These are phyloP conservation scores for Aspergillus carlsbadensis DNA, from an alignment of 495 filamentous ascomycete species.

Conservation along the genomic window DNA sequence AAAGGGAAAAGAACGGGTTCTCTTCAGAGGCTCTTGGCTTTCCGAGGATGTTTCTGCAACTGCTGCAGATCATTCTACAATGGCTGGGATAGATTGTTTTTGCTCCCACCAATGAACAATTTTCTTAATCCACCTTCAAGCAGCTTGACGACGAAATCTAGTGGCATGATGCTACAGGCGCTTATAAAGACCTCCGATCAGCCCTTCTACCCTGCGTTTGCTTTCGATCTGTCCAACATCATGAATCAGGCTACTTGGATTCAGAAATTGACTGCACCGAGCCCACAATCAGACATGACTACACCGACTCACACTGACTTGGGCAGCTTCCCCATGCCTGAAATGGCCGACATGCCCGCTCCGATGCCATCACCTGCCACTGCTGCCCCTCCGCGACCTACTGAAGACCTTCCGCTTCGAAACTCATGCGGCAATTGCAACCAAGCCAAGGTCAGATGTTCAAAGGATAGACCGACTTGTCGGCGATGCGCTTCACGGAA, in stretches of 20 bases:
- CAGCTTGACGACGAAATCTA: neutral
- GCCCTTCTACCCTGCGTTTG: neutral
- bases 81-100: neutral
- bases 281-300: neutral
- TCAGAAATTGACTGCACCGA: neutral
- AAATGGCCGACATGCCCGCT: neutral
- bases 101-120: neutral
- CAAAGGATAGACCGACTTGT: slow-evolving; percentile 10
- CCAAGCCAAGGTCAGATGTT: slow-evolving; percentile 9
- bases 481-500: slow-evolving; percentile 1
- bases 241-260: neutral
- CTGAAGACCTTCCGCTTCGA: slow-evolving; percentile 8
- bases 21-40: neutral
- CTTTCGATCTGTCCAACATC: too few relatives aligned
- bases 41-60: neutral
- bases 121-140: neutral
- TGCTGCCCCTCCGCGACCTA: neutral
- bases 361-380: neutral
- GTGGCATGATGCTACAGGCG: neutral
- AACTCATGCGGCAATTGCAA: slow-evolving; percentile 12
- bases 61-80: slow-evolving; percentile 2
- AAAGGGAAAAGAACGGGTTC: neutral
- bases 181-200: neutral
- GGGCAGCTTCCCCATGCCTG: neutral
- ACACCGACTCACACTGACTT: neutral